These are phyloP conservation scores for Lachnellula cervina DNA, from an alignment of 2,329 filamentous ascomycete genomes.

Conservation along the genomic window DNA sequence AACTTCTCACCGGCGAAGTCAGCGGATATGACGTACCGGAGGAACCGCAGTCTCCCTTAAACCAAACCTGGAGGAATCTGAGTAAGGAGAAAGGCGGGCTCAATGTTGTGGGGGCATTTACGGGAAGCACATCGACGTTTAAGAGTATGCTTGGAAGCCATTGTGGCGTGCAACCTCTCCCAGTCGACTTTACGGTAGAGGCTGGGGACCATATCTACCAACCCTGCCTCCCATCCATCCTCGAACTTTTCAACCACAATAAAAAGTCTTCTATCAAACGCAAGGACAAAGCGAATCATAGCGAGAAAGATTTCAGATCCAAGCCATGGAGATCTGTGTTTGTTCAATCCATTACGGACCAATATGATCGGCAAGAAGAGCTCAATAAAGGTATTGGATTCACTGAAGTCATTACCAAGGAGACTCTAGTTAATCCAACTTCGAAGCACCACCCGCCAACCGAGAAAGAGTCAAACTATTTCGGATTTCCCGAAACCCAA, in stretches of 20 bases:
- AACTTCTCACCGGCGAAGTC: constrained; percentile 35
- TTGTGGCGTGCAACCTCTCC: constrained; percentile 36
- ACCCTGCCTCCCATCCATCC: constrained; percentile 36
- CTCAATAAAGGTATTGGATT: constrained; percentile 36
- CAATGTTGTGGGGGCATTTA: constrained; percentile 35
- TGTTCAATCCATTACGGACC: constrained; percentile 37
- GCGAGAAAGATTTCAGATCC: constrained; percentile 4
- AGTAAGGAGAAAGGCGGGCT: constrained; percentile 31
- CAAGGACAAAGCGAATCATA: not conserved
- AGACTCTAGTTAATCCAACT: constrained; percentile 25
- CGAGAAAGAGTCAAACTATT: constrained; percentile 37
- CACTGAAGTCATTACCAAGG: constrained; percentile 27
- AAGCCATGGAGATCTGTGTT: constrained; percentile 32
- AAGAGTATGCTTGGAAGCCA: constrained; percentile 37
- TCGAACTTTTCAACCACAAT: constrained; percentile 34
- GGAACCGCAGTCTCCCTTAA: not conserved
- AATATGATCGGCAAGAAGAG: constrained; percentile 35
- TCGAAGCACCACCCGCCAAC: constrained; percentile 30
- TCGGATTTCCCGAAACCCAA: constrained; percentile 39
- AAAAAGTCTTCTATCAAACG: constrained; percentile 13
- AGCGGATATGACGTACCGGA: constrained; percentile 27
- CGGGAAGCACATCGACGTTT: constrained; percentile 36
- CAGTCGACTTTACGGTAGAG: constrained; percentile 38
- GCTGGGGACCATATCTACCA: constrained; percentile 35
- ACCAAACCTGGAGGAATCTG: constrained; percentile 19